phyloP scores from a whole-genome alignment of 2,329 filamentous ascomycete genomes.

The Emmonsia crescens region DNA sequence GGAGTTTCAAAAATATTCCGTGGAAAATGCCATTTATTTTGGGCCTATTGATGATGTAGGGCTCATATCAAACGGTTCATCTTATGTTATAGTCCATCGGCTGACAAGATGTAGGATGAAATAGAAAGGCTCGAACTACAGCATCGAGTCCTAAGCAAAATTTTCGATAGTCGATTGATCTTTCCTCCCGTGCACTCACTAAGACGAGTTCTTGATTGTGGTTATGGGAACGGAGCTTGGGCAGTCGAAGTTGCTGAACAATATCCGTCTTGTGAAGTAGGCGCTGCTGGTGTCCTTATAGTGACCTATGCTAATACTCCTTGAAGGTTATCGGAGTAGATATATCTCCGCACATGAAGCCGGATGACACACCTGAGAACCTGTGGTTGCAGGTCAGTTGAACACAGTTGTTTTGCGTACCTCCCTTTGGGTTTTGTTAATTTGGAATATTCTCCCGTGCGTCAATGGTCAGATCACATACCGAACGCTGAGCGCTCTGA shows the following conservation, averaged over 20 bases:
- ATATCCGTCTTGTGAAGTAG: slow-evolving; percentile 54
- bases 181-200: slow-evolving; percentile 55
- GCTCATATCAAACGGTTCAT: slow-evolving; percentile 4
- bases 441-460: not conserved
- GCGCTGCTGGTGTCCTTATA: slow-evolving; percentile 12
- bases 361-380: slow-evolving; percentile 54
- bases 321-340: slow-evolving; percentile 59
- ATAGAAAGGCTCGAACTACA: slow-evolving; percentile 53
- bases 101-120: slow-evolving; percentile 47
- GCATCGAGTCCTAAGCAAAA: slow-evolving; percentile 50
- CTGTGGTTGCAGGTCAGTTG: slow-evolving; percentile 51
- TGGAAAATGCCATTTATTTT: slow-evolving; percentile 56
- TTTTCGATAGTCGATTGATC: slow-evolving; percentile 58
- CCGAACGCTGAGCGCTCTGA: too few relatives aligned
- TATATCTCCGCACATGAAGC: slow-evolving; percentile 58
- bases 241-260: slow-evolving; percentile 56
- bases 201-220: slow-evolving; percentile 57
- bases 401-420: not conserved
- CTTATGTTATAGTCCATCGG: slow-evolving; percentile 1
- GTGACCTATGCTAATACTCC: not conserved
- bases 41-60: slow-evolving; percentile 61
- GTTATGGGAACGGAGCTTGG: slow-evolving; percentile 62
- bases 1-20: slow-evolving; percentile 55
- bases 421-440: not conserved
- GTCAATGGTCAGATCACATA: not conserved